Base-by-base conservation (phyloP, 106 monocot species). In the Apostasia shenzhenica region DNA sequence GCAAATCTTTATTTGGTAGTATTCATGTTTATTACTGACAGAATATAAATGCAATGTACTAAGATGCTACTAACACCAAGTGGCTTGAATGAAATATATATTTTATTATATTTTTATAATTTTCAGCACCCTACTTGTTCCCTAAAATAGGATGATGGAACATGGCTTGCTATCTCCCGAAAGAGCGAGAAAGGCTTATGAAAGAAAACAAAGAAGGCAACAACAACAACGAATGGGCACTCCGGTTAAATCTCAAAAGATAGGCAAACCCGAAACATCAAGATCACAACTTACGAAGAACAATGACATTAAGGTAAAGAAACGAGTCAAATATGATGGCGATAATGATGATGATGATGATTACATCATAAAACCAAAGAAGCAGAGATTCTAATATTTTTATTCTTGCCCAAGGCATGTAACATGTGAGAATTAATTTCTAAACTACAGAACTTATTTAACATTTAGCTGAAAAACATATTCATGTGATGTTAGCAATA, bases 121-220 rank as follows among this genome's bases (percentile, higher is more conserved):
- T 58, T 37, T n/a, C 4, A 39, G 5, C 13, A 1, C 58, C 14
- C 5, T 58, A 2, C 39, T 5, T 43, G 2, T 26, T 26, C 26
- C 26, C 26, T 26, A 26, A 26, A 26, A 8, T 59, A 95, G 95
- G 95, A 74, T 95, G 86, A 95, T 97, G 92, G 95, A 97, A 63
- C 92, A 97, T 64, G 95, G 95, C 7, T 58, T 97, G 75, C 69
- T 97, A 55, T 81, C 95, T 40, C 81, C 88, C 26, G 95, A 97
- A 52, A 87, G 66, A 77, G 84, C 92, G 5, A 97, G 85, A 68
- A 97, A 83, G 76, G 89, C 97, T 55, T 89, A 85, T 63, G 97
- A 97, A 44, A 86, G 57, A 73, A 97, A 97, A 42, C 97, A 97
- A 71, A 97, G 73, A 77, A 80, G 72, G 76, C 92, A 88, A 72